These are phyloP conservation scores for Chrysanthemum seticuspe DNA, from an alignment of 129 eudicot genomes.

Conservation along the genomic window DNA sequence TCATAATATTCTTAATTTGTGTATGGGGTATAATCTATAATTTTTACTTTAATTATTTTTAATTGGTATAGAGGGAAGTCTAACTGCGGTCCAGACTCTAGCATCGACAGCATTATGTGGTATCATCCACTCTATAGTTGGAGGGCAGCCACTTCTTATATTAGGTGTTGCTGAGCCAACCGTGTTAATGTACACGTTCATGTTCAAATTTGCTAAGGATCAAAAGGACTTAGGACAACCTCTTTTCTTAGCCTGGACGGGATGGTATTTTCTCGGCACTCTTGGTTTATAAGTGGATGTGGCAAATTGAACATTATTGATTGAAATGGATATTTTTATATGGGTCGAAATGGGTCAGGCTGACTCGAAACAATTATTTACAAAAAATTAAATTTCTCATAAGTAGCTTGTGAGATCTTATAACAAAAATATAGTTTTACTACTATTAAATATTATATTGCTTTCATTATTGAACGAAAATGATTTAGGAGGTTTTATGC, in stretches of 20 bases:
- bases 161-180: constrained; percentile 99
- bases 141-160: constrained; percentile 95
- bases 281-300: constrained; percentile 5
- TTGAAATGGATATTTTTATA: neutral
- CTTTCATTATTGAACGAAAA: neutral
- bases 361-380: neutral
- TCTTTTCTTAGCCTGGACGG: constrained; percentile 94
- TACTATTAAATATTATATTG: neutral
- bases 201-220: constrained; percentile 91
- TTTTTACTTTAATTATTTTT: neutral
- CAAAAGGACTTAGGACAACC: constrained; percentile 79
- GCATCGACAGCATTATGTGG: constrained; percentile 96
- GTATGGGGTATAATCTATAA: constrained; percentile 5
- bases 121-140: constrained; percentile 83
- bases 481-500: constrained; percentile 15
- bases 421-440: neutral
- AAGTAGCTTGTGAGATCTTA: neutral
- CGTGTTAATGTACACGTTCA: constrained; percentile 94
- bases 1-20: constrained; percentile 10
- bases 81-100: constrained; percentile 98
- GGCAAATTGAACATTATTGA: neutral
- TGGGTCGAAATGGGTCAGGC: neutral
- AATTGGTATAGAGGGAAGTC: constrained; percentile 65
- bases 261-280: constrained; percentile 55
- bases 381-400: neutral